Evolutionary conservation across 2,329 filamentous ascomycete genomes (phyloP).

Genomic region (Aureobasidium sp.): DNA sequence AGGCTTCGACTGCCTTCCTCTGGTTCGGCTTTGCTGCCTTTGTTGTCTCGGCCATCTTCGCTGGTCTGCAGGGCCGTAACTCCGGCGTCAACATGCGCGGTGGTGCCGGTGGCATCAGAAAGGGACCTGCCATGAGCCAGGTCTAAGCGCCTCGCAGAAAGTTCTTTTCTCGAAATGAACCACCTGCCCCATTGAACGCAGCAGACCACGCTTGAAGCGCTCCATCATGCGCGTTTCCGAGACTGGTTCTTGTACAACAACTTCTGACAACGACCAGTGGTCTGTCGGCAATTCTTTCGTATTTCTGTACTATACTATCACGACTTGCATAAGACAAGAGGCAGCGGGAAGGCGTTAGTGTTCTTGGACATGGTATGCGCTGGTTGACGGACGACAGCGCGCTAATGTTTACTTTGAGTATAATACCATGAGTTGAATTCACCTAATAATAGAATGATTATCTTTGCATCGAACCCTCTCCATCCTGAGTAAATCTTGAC

Average conservation of each 20-base stretch:
- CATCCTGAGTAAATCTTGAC: background rate
- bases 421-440: background rate
- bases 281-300: background rate
- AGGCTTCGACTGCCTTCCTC: constrained; percentile 67
- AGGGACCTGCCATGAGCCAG: constrained; percentile 49
- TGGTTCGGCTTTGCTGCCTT: constrained; percentile 69
- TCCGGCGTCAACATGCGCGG: constrained; percentile 44
- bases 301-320: constrained; percentile 15
- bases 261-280: background rate
- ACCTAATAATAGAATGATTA: background rate
- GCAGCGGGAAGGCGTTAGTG: background rate
- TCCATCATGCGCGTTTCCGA: background rate
- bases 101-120: constrained; percentile 38
- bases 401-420: constrained; percentile 9
- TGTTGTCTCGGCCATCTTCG: constrained; percentile 47
- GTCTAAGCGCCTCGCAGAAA: constrained; percentile 36
- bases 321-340: constrained; percentile 12
- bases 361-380: constrained; percentile 1
- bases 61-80: constrained; percentile 49
- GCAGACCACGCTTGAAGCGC: background rate
- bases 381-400: background rate
- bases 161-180: constrained; percentile 14
- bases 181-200: background rate
- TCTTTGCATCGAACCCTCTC: background rate
- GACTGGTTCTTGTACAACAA: constrained; percentile 1